Evolutionary conservation across 2,329 filamentous ascomycete species (phyloP).

Genomic region (Aspergillus awamori): DNA sequence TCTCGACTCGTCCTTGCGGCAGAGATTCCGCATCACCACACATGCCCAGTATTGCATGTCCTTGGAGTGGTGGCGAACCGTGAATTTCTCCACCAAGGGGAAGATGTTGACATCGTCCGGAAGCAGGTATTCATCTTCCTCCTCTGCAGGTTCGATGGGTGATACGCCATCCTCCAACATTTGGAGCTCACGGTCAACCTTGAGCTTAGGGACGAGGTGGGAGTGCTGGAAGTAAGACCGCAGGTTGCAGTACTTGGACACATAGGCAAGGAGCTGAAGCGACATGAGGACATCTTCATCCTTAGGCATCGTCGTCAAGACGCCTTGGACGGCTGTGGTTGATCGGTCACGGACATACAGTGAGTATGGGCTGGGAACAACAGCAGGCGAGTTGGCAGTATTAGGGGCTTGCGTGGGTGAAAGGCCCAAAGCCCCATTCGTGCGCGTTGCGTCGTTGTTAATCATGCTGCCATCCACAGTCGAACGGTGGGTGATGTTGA

Average conservation of each 20-base stretch:
- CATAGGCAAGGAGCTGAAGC: slow-evolving; percentile 91
- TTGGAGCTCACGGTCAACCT: slow-evolving; percentile 82
- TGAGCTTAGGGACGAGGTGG: slow-evolving; percentile 87
- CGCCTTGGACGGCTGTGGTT: slow-evolving; percentile 67
- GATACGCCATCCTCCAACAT: slow-evolving; percentile 70
- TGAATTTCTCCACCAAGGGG: slow-evolving; percentile 97
- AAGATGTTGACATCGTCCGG: slow-evolving; percentile 98
- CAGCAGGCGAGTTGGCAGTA: slow-evolving; percentile 71
- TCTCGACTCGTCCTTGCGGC: slow-evolving; percentile 92
- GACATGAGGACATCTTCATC: slow-evolving; percentile 99
- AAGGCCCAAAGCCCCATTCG: slow-evolving; percentile 69
- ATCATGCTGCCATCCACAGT: slow-evolving; percentile 83
- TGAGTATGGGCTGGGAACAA: slow-evolving; percentile 72
- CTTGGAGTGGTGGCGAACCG: slow-evolving; percentile 87
- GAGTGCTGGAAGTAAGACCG: slow-evolving; percentile 94
- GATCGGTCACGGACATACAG: slow-evolving; percentile 78
- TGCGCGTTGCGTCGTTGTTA: slow-evolving; percentile 68
- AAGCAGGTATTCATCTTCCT: slow-evolving; percentile 83
- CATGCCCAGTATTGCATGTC: slow-evolving; percentile 99
- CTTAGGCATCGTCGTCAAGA: slow-evolving; percentile 87
- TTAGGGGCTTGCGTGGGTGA: slow-evolving; percentile 67
- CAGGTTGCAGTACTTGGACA: slow-evolving; percentile 97
- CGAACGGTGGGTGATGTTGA: slow-evolving; percentile 88
- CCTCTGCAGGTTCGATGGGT: slow-evolving; percentile 50
- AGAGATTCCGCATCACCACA: slow-evolving; percentile 97